Evolutionary conservation across 805 yeast species (phyloP), one percentile per base, ranked within the genome.

Genomic region (Metschnikowia lachancei): DNA sequence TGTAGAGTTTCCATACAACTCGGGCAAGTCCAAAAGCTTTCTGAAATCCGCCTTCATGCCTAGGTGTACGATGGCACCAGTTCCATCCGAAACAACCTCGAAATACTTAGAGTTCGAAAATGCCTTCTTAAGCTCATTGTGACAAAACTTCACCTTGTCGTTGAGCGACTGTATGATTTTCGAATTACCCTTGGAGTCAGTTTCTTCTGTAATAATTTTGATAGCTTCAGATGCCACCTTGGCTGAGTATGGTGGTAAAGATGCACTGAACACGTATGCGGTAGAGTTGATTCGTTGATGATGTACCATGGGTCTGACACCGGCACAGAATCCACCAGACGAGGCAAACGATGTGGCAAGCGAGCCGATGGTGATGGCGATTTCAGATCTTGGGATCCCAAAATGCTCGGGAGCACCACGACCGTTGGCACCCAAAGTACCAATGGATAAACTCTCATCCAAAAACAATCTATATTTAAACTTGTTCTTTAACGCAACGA

Each of bases 241-340:
- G 1, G 96, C 95, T 36, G 89, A 78, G 66, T 86, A 92, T 19
- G 97, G 95, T 11, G 99, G 98, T 62, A 92, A 78, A 1, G 97
- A 80, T 7, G 99, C 99, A 59, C 95, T 86, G 64, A 88, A 94
- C 50, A 94, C 94, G 63, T 89, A 94, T 2, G 96, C 97, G 54
- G 76, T 75, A 12, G 96, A 87, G 19, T 89, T 85, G 58, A 94
- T 85, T 64, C 96, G 82, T 74, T 94, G 99, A 69, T 92, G 96
- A 56, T 83, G 83, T 29, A 90, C 81, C 89, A 94, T 88, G 45
- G 84, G 84, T 20, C 71, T 66, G 35, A 80, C 84, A 47, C 98
- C 99, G 24, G 87, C 86, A 62, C 96, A 94, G 69, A 88, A 92
- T 0, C 96, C 98, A 53, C 99, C 99, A 41, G 92, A 82, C 1